These are phyloP conservation scores for Globisporangium parvum DNA, from an alignment of 352 stramenopile species.

Conservation along the genomic window DNA sequence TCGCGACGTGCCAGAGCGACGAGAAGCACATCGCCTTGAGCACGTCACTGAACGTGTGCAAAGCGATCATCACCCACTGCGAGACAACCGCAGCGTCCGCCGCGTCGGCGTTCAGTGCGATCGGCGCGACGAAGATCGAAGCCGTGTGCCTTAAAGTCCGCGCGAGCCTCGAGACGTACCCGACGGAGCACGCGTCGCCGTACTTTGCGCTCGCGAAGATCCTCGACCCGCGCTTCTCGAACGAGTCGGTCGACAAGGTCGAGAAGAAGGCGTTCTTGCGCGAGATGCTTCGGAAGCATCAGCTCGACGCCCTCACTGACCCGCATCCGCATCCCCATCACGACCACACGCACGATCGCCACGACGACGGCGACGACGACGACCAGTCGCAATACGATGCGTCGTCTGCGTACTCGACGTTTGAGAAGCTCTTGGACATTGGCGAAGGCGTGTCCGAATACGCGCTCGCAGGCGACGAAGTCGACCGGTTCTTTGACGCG, in stretches of 20 bases:
- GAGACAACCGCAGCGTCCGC: conserved; percentile 60
- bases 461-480: conserved; percentile 68
- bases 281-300: conserved; percentile 67
- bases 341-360: too few relatives aligned
- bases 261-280: conserved; percentile 72
- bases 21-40: conserved; percentile 76
- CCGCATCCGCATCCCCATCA: conserved; percentile 10
- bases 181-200: conserved; percentile 58
- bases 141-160: conserved; percentile 75
- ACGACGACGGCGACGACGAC: conserved; percentile 1
- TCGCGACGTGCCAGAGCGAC: conserved; percentile 73
- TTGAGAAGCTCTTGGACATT: conserved; percentile 79
- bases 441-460: conserved; percentile 74
- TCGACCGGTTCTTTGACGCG: conserved; percentile 79
- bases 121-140: conserved; percentile 56
- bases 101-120: conserved; percentile 47
- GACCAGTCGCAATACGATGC: conserved; percentile 51
- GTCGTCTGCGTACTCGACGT: conserved; percentile 70
- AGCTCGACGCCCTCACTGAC: conserved; percentile 59
- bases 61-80: conserved; percentile 69
- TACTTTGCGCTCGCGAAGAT: conserved; percentile 77
- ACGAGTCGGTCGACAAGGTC: conserved; percentile 70
- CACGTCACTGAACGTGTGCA: conserved; percentile 77
- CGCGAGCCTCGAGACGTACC: conserved; percentile 56
- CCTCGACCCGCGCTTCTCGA: conserved; percentile 71